Evolutionary conservation across 2,329 filamentous ascomycete species (phyloP), one percentile per base, ranked within the genome.

Genomic region (Colletotrichum brevisporum): DNA sequence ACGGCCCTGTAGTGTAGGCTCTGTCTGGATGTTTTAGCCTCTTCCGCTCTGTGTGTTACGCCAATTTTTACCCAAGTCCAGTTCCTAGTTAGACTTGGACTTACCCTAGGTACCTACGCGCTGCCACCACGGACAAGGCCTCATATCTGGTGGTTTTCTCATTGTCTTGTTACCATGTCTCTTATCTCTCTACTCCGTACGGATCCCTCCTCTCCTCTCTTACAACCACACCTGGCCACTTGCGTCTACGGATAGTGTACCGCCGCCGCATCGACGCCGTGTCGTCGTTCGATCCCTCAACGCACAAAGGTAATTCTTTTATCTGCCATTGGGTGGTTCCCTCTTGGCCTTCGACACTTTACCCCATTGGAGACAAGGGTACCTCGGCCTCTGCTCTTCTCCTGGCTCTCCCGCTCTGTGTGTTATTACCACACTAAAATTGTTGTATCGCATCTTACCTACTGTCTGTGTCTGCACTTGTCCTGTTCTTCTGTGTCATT

Each of bases 401-500:
- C 10, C 27, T 31, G 8, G 27, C 27, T 8, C 27, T 31, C 27
- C 27, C 8, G 27, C 6, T 31, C 27, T 31, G 27, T 31, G 9
- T 8, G 8, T 31, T 31, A 8, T 31, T 31, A 9, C 10, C 10
- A 31, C 27, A 31, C 27, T 31, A 31, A 24, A 24, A 24, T 24
- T 31, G 5, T 31, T 9, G 27, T 31, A 8, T 52, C 41, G 18
- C 59, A 24, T 53, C 36, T 50, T 54, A 53, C 12, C 21, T 41
- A 24, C 21, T 10, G 13, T 56, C 36, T 50, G 24, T 51, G n/a
- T 55, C 18, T 48, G 24, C 43, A 47, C 55, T 58, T 31, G 31
- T 31, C 39, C 26, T 58, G 53, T 64, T 58, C 21, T 47, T 66
- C 59, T 48, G 47, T 68, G 60, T 53, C 65, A 64, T 64, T 48